Evolutionary conservation across 345 rosid species (phyloP).

Genomic region (Populus nigra): DNA sequence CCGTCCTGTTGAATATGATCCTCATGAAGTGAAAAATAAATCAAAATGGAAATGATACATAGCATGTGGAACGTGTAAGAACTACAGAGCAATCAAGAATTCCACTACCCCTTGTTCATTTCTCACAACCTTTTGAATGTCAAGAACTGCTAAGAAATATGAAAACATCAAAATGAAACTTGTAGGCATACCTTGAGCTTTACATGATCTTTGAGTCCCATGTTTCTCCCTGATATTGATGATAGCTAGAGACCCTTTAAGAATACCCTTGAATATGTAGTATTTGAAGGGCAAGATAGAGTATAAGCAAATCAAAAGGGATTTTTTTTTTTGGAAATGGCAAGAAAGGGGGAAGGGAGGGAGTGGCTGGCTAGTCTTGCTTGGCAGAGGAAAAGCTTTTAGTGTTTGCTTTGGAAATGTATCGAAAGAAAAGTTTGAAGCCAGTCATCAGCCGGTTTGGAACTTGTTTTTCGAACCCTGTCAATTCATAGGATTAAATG

Average conservation of each 20-base stretch:
- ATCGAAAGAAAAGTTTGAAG: conserved; percentile 8
- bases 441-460: neutral
- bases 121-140: neutral
- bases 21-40: neutral
- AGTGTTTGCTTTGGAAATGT: neutral
- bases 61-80: neutral
- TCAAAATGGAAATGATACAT: neutral
- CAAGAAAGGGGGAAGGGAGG: neutral
- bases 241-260: neutral
- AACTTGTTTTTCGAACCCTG: too few species aligned
- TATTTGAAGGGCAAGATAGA: neutral
- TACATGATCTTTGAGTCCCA: conserved; percentile 51
- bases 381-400: neutral
- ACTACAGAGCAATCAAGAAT: neutral
- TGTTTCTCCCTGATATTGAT: conserved; percentile 15
- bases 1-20: neutral
- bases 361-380: neutral
- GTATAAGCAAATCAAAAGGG: neutral
- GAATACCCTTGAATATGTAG: neutral
- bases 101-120: neutral
- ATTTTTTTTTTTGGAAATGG: neutral
- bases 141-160: neutral
- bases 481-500: too few species aligned
- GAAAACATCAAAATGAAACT: neutral
- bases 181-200: conserved; percentile 49